Percentiles rank a stretch among this genome's conserved stretches.
These are phyloP conservation scores for Trametes pubescens DNA, from an alignment of 1,284 basidiomycete species.

Conservation along the genomic window DNA sequence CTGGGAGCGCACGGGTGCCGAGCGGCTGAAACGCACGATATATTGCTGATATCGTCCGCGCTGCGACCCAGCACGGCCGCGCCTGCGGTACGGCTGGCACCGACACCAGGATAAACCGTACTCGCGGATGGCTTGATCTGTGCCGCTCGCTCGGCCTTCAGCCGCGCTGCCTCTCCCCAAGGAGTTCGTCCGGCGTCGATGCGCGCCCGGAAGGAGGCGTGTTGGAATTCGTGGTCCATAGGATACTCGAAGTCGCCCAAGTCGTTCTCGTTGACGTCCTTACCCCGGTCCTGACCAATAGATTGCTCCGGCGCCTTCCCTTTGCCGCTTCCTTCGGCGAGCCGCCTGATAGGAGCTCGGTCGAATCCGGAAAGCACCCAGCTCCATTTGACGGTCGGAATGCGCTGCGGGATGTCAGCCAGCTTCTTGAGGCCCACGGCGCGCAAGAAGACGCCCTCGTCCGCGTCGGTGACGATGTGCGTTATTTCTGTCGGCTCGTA, in stretches of 20 bases:
- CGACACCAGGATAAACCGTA: constrained; percentile 10
- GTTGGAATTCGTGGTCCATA: constrained; percentile 49
- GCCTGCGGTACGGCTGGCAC: not conserved
- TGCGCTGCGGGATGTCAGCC: constrained; percentile 63
- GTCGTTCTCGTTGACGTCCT: constrained; percentile 3
- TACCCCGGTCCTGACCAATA: constrained; percentile 4
- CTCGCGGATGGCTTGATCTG: constrained; percentile 4
- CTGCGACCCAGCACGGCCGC: constrained; percentile 3
- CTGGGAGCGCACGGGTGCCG: constrained; percentile 2
- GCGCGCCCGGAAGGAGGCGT: constrained; percentile 56
- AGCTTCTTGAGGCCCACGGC: constrained; percentile 54
- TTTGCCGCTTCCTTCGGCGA: constrained; percentile 11
- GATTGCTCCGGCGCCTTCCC: constrained; percentile 14
- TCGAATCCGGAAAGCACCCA: constrained; percentile 54
- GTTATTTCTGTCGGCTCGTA: constrained; percentile 65
- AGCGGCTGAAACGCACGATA: constrained; percentile 34
- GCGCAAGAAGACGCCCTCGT: constrained; percentile 47
- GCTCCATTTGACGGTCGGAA: constrained; percentile 68
- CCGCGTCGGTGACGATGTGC: constrained; percentile 66
- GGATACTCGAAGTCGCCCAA: constrained; percentile 30
- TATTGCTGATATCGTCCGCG: constrained; percentile 31
- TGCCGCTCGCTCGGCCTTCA: constrained; percentile 7
- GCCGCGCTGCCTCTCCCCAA: constrained; percentile 17
- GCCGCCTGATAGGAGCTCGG: constrained; percentile 12
- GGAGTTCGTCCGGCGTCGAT: constrained; percentile 50